phyloP scores from a whole-genome alignment of 805 yeast species.

The Brettanomyces custersianus region DNA sequence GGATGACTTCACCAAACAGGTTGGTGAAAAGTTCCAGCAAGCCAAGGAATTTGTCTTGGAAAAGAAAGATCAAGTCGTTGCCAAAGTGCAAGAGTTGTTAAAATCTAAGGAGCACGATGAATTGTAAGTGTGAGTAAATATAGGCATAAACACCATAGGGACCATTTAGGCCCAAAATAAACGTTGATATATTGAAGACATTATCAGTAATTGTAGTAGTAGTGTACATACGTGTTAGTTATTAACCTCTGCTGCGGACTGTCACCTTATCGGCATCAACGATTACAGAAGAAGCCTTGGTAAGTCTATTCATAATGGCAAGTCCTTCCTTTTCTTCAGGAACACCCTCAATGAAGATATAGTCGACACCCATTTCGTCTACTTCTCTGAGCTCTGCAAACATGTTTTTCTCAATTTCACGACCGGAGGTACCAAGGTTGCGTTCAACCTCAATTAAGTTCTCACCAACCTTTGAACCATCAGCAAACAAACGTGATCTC shows the following conservation, averaged over 20 bases:
- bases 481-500: constrained; percentile 29
- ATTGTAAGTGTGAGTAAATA: constrained; percentile 10
- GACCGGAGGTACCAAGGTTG: constrained; percentile 37
- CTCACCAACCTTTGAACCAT: neutral
- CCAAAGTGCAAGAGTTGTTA: neutral
- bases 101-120: constrained; percentile 10
- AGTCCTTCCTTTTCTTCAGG: constrained; percentile 71
- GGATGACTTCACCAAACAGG: neutral
- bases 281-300: constrained; percentile 60
- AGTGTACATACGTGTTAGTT: too few species aligned
- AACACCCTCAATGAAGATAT: constrained; percentile 80
- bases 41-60: constrained; percentile 72
- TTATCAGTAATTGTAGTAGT: too few species aligned
- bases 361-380: constrained; percentile 52
- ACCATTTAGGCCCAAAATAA: too few species aligned
- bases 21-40: constrained; percentile 33
- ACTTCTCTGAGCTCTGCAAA: constrained; percentile 68
- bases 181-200: too few species aligned
- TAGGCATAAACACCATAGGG: neutral
- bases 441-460: constrained; percentile 19
- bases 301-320: constrained; percentile 88
- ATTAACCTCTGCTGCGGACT: neutral
- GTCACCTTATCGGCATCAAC: constrained; percentile 1
- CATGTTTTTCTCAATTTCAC: constrained; percentile 64
- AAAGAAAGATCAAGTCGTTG: constrained; percentile 24